Base-by-base conservation (phyloP, 2,329 filamentous ascomycete genomes). In the Polytolypa hystricis region DNA sequence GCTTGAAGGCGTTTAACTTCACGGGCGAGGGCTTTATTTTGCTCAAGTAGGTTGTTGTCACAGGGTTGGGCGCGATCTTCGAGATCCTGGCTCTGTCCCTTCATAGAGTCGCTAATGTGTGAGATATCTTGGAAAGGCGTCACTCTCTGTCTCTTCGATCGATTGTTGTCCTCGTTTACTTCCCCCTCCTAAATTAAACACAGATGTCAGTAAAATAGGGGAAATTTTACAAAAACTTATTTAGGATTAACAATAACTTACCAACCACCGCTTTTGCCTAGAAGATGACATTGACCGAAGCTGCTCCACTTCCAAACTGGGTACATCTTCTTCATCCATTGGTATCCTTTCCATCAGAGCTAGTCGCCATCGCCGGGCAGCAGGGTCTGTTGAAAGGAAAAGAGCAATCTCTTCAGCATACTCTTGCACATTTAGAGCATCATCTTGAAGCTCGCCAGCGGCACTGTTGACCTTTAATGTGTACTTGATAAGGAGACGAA, bases 381-480 rank as follows among this genome's bases (percentile, higher is more conserved):
- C 55, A 37, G 57, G 52, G 21, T 60, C 56, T 1, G 53, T 50
- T n/a, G 57, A 38, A 12, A 61, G 53, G 32, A 42, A 55, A 5
- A 46, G 37, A 4, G 58, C 27, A 18, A 63, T 49, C 33, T 62
- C 58, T 19, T 61, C 57, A 1, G 54, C 60, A 44, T 62, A 51
- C 43, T 64, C 61, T 14, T 54, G 49, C 4, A 62, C 58, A 10
- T 53, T 54, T 12, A 63, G 45, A 5, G 60, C 59, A 45, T 63
- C 52, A 38, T 62, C 57, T 38, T 63, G 61, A 15, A 64, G 51
- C 30, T 64, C 61, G 14, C 61, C 61, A 4, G 61, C 58, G 15
- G 51, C 47, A 35, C 56, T 47, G 30, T 51, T 51, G 23, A 61
- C 49, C 31, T 49, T 48, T 7, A 44, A 44, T 10, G 55, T 55